Evolutionary conservation across 2,329 filamentous ascomycete species (phyloP).

Genomic region (Aureobasidium sp.): DNA sequence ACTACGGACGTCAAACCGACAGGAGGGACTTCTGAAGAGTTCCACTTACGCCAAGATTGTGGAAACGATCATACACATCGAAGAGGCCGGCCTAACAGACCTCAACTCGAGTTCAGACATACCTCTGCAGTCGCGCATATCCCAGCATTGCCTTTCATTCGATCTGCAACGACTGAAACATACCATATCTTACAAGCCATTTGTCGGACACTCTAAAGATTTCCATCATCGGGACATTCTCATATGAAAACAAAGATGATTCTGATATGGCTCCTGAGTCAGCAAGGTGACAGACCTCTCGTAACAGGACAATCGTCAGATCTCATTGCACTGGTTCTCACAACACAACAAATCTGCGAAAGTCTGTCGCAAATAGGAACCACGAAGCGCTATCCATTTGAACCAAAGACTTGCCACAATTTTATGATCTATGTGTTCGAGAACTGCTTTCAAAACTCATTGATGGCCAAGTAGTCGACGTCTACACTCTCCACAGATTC

Average conservation of each 20-base stretch:
- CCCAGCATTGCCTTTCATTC: background rate
- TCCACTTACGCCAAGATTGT: constrained; percentile 19
- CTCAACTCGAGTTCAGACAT: background rate
- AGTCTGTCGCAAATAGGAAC: no score
- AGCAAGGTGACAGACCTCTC: no score
- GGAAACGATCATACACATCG: constrained; percentile 24
- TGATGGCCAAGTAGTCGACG: no score
- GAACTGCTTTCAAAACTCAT: no score
- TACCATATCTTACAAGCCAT: background rate
- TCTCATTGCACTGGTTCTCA: no score
- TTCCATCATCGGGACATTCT: background rate
- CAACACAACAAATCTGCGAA: no score
- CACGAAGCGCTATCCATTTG: no score
- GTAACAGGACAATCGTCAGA: no score
- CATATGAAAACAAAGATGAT: background rate
- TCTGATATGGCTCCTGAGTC: no score
- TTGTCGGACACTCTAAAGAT: background rate
- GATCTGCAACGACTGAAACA: background rate
- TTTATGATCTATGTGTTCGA: no score
- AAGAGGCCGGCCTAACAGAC: constrained; percentile 11
- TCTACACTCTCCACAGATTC: no score
- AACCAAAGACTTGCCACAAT: no score
- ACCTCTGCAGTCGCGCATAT: background rate
- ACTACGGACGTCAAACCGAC: constrained; percentile 13
- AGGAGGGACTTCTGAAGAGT: constrained; percentile 18